phyloP scores from a whole-genome alignment of 139 green algal genomes.

The Coccomyxa sp. region DNA sequence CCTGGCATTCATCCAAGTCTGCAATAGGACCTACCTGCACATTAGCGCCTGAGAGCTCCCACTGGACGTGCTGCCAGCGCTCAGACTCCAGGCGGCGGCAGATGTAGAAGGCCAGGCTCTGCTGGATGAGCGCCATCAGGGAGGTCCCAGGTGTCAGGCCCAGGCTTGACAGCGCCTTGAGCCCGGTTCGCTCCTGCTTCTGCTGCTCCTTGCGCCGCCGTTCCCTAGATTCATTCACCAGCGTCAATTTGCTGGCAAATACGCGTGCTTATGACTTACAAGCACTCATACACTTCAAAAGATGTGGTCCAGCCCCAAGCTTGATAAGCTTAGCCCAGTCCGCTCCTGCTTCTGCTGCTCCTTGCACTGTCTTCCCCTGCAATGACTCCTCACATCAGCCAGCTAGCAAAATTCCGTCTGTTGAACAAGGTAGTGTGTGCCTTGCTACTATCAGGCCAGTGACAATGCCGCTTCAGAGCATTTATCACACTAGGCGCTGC shows the following conservation, averaged over 20 bases:
- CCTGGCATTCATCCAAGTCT: too few relatives aligned
- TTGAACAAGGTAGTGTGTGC: too few relatives aligned
- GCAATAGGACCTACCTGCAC: too few relatives aligned
- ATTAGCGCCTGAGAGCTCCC: constrained; percentile 75
- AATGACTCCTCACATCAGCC: not conserved
- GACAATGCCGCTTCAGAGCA: too few relatives aligned
- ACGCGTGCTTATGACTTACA: not conserved
- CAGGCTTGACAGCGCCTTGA: constrained; percentile 4
- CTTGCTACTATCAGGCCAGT: too few relatives aligned
- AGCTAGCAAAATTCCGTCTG: not conserved
- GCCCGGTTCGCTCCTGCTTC: not conserved
- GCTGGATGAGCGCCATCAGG: constrained; percentile 74
- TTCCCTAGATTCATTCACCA: not conserved
- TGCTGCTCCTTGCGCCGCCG: not conserved
- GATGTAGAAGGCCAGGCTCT: constrained; percentile 64
- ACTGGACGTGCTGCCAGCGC: constrained; percentile 44
- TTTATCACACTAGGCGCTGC: too few relatives aligned
- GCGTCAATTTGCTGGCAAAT: not conserved
- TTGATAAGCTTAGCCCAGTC: not conserved
- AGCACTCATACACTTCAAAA: not conserved
- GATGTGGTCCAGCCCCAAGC: constrained; percentile 33
- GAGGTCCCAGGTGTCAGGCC: constrained; percentile 66
- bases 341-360: not conserved
- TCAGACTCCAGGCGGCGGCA: constrained; percentile 32
- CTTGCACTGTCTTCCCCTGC: not conserved